Base-by-base conservation (phyloP, 2,329 filamentous ascomycete species). In the Lecanosticta acicola region DNA sequence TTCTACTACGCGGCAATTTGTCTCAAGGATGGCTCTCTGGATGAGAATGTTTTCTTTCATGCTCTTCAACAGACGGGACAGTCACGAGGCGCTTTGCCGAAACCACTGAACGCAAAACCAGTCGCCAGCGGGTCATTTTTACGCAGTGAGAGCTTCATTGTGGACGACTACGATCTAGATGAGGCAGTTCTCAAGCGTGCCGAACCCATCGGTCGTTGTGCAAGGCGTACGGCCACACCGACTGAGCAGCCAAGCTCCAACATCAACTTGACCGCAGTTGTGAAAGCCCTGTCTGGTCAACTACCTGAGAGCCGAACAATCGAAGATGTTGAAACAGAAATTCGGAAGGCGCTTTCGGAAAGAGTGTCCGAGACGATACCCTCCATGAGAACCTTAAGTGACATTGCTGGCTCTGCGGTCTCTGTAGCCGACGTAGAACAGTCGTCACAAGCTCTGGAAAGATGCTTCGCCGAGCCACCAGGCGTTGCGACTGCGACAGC, bases 381-480 rank as follows among this genome's bases (percentile, higher is more conserved):
- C 17, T 45, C 44, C 8, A 34, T 51, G 29, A 52, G 40, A 21
- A 47, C 50, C 7, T 18, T 58, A 35, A 11, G 39, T 26, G 45
- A 24, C 24, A 24, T 50, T 7, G 21, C 32, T 26, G 13, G 32
- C 5, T 3, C 19, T 14, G 43, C 45, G 10, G 16, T 41, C 3
- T 17, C 7, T 17, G 20, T 24, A 16, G 24, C 20, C 19, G 38
- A 47, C 13, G 17, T 41, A 7, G n/a, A 45, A 10, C n/a, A 39
- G 20, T 13, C 39, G 16, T 41, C 26, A 2, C 35, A 19, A 19
- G 11, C 3, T 10, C 18, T 17, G n/a, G 35, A 37, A 11, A 5
- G 11, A 29, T 29, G 24, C 24, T 29, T 29, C 24, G 11, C 24
- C 24, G 24, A 29, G 24, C 24, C 24, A 29, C 24, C 24, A 7